phyloP scores from a whole-genome alignment of 768 basidiomycete genomes.

The Russula griseocarnosa region DNA sequence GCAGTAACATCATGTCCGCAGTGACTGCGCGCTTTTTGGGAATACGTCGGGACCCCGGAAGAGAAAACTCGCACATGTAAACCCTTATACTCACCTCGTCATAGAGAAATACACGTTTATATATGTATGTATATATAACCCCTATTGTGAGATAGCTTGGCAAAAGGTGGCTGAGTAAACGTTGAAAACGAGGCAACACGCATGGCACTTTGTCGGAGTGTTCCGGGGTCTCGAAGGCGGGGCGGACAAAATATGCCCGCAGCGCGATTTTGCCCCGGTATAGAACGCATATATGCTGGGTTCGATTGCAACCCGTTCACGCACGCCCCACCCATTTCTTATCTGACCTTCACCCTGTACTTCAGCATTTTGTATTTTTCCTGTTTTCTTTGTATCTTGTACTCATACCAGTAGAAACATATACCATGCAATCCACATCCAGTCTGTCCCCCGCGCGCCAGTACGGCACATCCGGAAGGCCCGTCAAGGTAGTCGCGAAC shows the following conservation, averaged over 20 bases:
- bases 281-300: neutral
- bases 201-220: too few relatives aligned
- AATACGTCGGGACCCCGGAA: neutral
- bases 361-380: slow-evolving; percentile 1
- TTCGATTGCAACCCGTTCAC: neutral
- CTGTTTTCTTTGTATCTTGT: neutral
- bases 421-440: slow-evolving; percentile 16
- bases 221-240: slow-evolving; percentile 4
- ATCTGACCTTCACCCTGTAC: neutral
- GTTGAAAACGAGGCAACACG: neutral
- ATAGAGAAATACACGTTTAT: neutral
- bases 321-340: neutral
- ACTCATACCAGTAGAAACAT: neutral
- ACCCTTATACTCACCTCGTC: neutral
- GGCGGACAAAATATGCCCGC: neutral
- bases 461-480: slow-evolving; percentile 14
- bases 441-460: slow-evolving; percentile 9
- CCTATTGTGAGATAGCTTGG: neutral
- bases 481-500: slow-evolving; percentile 20
- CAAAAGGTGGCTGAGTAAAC: neutral
- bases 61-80: neutral
- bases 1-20: neutral
- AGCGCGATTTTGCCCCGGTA: neutral
- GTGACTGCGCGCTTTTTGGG: neutral
- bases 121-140: neutral